Evolutionary conservation across 179 eudicot species (phyloP).

Genomic region (Camellia oleifera): DNA sequence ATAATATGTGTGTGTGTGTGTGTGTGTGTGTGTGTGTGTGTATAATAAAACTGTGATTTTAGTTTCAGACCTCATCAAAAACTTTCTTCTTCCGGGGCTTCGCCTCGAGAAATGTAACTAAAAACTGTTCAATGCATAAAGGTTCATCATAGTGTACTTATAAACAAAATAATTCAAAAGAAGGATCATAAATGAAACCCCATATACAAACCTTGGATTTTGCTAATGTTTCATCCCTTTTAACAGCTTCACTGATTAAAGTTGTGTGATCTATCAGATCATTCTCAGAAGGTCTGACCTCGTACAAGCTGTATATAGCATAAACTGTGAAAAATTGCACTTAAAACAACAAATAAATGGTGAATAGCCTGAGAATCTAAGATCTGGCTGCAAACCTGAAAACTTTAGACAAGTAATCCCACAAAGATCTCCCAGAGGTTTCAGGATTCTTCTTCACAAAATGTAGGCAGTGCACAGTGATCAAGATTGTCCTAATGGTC

Average conservation of each 20-base stretch:
- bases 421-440: constrained; percentile 39
- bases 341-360: neutral
- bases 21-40: neutral
- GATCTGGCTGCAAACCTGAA: constrained; percentile 50
- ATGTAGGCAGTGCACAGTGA: constrained; percentile 60
- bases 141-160: constrained; percentile 12
- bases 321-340: constrained; percentile 3
- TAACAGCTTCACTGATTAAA: constrained; percentile 57
- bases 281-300: constrained; percentile 54
- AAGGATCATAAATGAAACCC: neutral
- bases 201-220: constrained; percentile 62
- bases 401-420: constrained; percentile 58
- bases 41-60: neutral
- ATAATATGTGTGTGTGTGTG: neutral
- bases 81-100: constrained; percentile 45
- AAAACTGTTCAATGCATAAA: constrained; percentile 42
- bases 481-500: constrained; percentile 52
- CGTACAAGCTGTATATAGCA: constrained; percentile 49
- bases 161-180: neutral
- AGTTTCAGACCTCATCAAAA: constrained; percentile 13
- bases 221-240: constrained; percentile 53
- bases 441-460: constrained; percentile 49
- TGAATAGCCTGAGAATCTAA: neutral
- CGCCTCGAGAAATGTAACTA: constrained; percentile 51
- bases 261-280: constrained; percentile 54